These are phyloP conservation scores for Glonium stellatum DNA, from an alignment of 495 filamentous ascomycete species.

Conservation along the genomic window DNA sequence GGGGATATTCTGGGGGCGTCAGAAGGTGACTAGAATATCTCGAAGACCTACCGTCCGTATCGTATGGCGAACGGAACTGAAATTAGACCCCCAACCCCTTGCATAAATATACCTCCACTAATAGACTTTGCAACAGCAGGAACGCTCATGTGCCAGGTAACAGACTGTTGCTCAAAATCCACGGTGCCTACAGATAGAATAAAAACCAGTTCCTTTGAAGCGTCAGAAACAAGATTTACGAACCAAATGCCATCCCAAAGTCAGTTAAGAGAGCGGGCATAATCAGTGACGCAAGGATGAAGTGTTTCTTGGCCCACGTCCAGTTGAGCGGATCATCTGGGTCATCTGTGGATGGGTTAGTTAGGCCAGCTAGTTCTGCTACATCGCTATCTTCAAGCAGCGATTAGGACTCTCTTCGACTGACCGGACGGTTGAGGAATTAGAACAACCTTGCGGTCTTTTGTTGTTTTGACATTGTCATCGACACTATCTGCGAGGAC, in stretches of 20 bases:
- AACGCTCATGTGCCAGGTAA: neutral
- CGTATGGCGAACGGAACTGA: neutral
- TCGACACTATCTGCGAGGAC: neutral
- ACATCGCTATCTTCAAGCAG: no score
- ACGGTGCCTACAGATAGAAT: neutral
- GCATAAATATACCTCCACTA: neutral
- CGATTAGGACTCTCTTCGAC: neutral
- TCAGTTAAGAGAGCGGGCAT: neutral
- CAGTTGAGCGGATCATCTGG: neutral
- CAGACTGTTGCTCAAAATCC: neutral
- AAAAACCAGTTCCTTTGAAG: neutral
- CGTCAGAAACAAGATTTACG: neutral
- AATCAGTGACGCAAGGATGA: neutral
- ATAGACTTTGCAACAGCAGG: neutral
- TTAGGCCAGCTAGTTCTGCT: no score
- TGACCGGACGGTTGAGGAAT: neutral
- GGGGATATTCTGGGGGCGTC: no score
- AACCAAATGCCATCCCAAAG: neutral
- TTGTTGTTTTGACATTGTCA: neutral
- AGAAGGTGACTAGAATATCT: no score
- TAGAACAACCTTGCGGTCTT: neutral
- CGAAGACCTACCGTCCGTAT: neutral
- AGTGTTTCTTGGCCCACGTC: neutral
- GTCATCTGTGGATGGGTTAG: neutral
- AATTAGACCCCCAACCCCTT: neutral